Base-by-base conservation (phyloP, 2,329 filamentous ascomycete genomes). In the Helminthosporium solani region DNA sequence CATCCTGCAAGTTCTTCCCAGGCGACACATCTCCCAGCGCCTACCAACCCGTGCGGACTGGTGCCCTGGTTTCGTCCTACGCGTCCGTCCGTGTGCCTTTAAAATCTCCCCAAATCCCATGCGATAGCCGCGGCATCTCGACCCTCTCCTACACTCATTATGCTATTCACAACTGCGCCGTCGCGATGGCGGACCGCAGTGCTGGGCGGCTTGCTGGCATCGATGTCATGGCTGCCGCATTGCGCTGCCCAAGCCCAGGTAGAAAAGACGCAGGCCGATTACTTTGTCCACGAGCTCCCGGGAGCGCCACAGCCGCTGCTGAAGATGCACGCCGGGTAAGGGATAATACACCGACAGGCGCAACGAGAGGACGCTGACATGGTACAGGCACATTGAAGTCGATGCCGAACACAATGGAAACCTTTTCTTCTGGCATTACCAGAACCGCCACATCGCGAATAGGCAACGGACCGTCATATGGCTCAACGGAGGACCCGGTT, bases 241-340 rank as follows among this genome's bases (percentile, higher is more conserved):
- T 52, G 46, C 28, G 51, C 50, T 28, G 78, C 73, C 58, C n/a
- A n/a, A n/a, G n/a, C n/a, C n/a, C n/a, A n/a, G n/a, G 73, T 75
- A 27, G 54, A 57, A 23, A 83, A 82, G 66, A 78, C 80, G 2
- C 86, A 88, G 37, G 88, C 86, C 25, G 91, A 99, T 70, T 99
- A 96, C 72, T 97, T 86, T 73, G 87, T 99, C 43, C 84, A 83
- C 60, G 82, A 85, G 7, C 78, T 99, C 16, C 94, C 94, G 5
- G 94, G 95, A 25, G 84, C 88, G 44, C 92, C 95, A 8, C 78
- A 83, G 57, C 85, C 89, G 30, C 73, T 90, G 50, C 74, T 96
- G 64, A 96, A 96, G 78, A 97, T 97, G 92, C 94, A 97, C 79
- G 92, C 94, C 75, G 94, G 94, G 90, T 96, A 76, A 76, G 86